Evolutionary conservation across 306 rosid species (phyloP), one percentile per base, ranked within the genome.

Genomic region (Rubus idaeus): DNA sequence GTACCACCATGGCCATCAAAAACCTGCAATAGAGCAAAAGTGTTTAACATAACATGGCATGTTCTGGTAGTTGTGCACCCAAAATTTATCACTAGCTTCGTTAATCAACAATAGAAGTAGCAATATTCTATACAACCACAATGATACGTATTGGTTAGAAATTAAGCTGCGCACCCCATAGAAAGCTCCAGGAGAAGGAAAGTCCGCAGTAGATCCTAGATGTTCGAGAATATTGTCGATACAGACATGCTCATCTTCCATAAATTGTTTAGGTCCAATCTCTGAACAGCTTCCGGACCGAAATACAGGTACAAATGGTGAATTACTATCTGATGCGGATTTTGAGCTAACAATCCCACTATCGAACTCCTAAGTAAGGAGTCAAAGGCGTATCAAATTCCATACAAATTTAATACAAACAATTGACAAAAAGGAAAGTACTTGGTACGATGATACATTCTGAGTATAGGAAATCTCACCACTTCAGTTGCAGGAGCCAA

Each of bases 251-350:
- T 82, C 85, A 16, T 82, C 85, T 78, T 82, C 85, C 85, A 82
- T 82, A 61, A 41, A 82, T 60, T 71, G 79, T 57, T 82, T 82
- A 14, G 85, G 67, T 68, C 85, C 85, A 47, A 82, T 77, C 82
- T 82, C 85, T 7, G 85, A 73, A 77, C 85, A 82, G 79, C 85
- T 82, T 78, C 85, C 85, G 12, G 85, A 82, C 26, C 85, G 85
- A 68, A 77, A 77, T 60, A 68, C 65, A n/a, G 85, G 85, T 52
- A 77, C 68, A 52, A 66, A 82, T 1, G 72, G 51, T 13, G 73
- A 58, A 56, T 78, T 52, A 40, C 68, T 52, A 73, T 82, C 76
- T 53, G 82, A 77, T 13, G 82, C 63, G 14, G 76, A 67, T 69
- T 60, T 82, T 56, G 82, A 77, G 75, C 68, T 73, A 58, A 82